Evolutionary conservation across 441 rosid genomes (phyloP), one percentile per base, ranked within the genome.

Genomic region (Gossypium davidsonii): DNA sequence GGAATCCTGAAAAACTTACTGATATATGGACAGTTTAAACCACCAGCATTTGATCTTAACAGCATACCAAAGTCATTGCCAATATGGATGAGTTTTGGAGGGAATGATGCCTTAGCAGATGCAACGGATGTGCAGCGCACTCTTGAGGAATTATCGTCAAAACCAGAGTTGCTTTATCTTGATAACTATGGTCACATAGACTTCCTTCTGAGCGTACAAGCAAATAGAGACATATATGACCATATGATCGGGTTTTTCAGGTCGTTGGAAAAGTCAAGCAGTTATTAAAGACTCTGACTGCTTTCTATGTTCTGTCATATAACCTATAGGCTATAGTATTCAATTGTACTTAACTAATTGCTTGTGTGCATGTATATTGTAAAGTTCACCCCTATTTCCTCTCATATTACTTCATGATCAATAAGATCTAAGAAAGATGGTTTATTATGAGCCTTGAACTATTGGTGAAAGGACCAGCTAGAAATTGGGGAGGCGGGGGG

Each of bases 81-180:
- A 53, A 64, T 92, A 71, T 94, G 97, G 97, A 89, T 92, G 95
- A 89, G 87, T 25, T 89, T 89, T 25, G 98, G 97, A 46, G 98
- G 97, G 42, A 75, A 46, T 39, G 97, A 94, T 76, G 87, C 78
- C 28, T 80, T 94, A 76, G 93, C 97, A 76, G 94, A 92, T 7
- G 60, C 77, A 39, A 79, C 20, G 3, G 97, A 94, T 78, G 81
- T 90, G 58, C 70, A 90, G 78, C 91, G 53, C 71, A 92, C 94
- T 53, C 84, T 90, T 3, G 72, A 74, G 3, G 87, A 90, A 74
- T 74, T 92, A 79, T 85, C 23, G 31, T 80, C 84, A 2, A 80
- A 78, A 57, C 92, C 97, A 2, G 83, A 91, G 85, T 73, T 89
- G 82, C 78, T 88, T 62, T 92, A 86, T 81, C 83, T 94, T 8